These are phyloP conservation scores for Chlamydomonas applanata DNA, from an alignment of 139 green algal genomes.

Conservation along the genomic window DNA sequence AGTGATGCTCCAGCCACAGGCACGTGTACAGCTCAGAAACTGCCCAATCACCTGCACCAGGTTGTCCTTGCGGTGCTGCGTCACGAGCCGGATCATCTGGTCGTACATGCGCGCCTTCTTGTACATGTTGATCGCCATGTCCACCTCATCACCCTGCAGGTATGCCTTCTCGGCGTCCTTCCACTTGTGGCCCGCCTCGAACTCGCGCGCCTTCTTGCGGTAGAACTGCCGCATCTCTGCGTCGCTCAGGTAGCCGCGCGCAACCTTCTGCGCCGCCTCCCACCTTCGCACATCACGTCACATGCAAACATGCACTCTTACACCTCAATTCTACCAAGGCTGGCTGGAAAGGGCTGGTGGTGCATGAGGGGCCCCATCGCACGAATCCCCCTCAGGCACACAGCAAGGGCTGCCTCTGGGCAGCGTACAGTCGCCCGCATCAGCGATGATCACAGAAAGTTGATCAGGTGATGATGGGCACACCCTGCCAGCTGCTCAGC, in stretches of 20 bases:
- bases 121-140: conserved; percentile 83
- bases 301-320: too few relatives aligned
- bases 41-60: conserved; percentile 28
- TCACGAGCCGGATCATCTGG: conserved; percentile 74
- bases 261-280: conserved; percentile 78
- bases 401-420: too few relatives aligned
- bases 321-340: too few relatives aligned
- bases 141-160: conserved; percentile 58
- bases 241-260: conserved; percentile 68
- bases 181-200: conserved; percentile 57
- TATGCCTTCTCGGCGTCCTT: conserved; percentile 79
- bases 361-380: too few relatives aligned
- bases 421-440: too few relatives aligned
- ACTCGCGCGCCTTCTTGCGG: conserved; percentile 52
- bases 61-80: conserved; percentile 57
- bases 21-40: not conserved
- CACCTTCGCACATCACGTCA: conserved; percentile 41
- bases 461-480: too few relatives aligned
- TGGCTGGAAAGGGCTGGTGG: too few relatives aligned
- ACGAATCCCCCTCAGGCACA: too few relatives aligned
- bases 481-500: too few relatives aligned
- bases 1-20: not conserved
- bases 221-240: conserved; percentile 57
- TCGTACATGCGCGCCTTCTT: conserved; percentile 70
- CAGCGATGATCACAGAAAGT: too few relatives aligned